These are phyloP conservation scores for Lipomyces oligophaga DNA, from an alignment of 805 yeast species.

Conservation along the genomic window DNA sequence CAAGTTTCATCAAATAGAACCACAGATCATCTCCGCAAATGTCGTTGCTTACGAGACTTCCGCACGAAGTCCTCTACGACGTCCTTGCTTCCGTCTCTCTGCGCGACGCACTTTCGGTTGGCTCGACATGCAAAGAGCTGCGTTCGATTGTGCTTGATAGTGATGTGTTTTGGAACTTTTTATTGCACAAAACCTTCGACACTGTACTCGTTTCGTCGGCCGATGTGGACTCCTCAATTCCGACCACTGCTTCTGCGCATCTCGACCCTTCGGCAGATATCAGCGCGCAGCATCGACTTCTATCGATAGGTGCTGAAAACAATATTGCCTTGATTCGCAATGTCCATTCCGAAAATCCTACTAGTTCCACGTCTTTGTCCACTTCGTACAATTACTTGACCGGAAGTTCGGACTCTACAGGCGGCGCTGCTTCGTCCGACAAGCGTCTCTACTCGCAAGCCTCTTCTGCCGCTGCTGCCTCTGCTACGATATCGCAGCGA, in stretches of 20 bases:
- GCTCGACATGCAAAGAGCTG: conserved; percentile 10
- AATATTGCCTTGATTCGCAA: conserved; percentile 7
- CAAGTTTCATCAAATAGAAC: too few relatives aligned
- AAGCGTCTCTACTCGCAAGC: neutral
- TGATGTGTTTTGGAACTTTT: conserved; percentile 19
- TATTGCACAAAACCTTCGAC: conserved; percentile 15
- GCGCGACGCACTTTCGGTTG: conserved; percentile 18
- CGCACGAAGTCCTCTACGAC: conserved; percentile 18
- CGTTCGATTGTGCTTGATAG: conserved; percentile 13
- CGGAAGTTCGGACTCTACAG: neutral
- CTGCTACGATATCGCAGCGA: neutral
- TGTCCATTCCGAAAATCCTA: conserved; percentile 1
- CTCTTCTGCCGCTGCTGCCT: conserved; percentile 2
- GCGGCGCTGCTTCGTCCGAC: neutral
- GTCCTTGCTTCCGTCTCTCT: conserved; percentile 12
- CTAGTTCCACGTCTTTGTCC: conserved; percentile 7
- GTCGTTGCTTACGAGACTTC: conserved; percentile 15
- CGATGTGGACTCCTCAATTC: neutral
- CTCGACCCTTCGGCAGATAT: conserved; percentile 8
- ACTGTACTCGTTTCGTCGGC: conserved; percentile 1
- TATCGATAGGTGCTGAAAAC: conserved; percentile 11
- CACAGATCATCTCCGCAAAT: too few relatives aligned
- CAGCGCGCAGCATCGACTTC: conserved; percentile 15
- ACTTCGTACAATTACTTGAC: conserved; percentile 14
- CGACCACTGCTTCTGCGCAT: conserved; percentile 7